Evolutionary conservation across 306 rosid genomes (phyloP).

Genomic region (Ochetophila trinervis): DNA sequence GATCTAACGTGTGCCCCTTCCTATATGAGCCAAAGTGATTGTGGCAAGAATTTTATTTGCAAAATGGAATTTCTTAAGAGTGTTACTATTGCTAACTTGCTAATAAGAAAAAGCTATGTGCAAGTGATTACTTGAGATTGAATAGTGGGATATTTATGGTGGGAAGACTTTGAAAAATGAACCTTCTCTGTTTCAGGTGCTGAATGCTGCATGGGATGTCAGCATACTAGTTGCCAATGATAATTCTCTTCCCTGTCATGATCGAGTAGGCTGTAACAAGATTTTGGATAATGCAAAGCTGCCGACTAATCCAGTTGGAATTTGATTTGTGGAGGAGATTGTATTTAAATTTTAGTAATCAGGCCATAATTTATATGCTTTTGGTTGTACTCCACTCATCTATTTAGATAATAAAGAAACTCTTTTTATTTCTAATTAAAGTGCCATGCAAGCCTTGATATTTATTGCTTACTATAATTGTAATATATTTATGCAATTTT

Average conservation of each 20-base stretch:
- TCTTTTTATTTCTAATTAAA: too few relatives aligned
- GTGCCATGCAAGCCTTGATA: too few relatives aligned
- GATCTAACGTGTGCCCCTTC: background rate
- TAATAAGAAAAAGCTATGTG: slow-evolving; percentile 11
- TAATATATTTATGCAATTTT: too few relatives aligned
- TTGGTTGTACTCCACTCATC: too few relatives aligned
- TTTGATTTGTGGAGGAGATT: too few relatives aligned
- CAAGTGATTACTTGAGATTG: background rate
- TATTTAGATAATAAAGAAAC: too few relatives aligned
- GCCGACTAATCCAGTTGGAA: slow-evolving; percentile 77
- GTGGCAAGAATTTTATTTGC: slow-evolving; percentile 3
- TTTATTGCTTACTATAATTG: too few relatives aligned
- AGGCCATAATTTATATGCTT: too few relatives aligned
- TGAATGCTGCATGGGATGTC: slow-evolving; percentile 86
- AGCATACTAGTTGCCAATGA: slow-evolving; percentile 60
- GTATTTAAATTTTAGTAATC: too few relatives aligned
- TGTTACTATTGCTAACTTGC: background rate
- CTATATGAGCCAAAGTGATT: background rate
- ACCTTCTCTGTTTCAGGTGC: slow-evolving; percentile 50
- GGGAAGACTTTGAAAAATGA: slow-evolving; percentile 1
- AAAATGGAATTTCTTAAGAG: background rate
- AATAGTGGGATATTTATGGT: background rate
- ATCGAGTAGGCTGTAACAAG: slow-evolving; percentile 69
- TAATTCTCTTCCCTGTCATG: slow-evolving; percentile 71
- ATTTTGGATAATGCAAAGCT: slow-evolving; percentile 82